Conservation (phyloP, 2,329 filamentous ascomycete species). For the Talaromyces amestolkiae region DNA sequence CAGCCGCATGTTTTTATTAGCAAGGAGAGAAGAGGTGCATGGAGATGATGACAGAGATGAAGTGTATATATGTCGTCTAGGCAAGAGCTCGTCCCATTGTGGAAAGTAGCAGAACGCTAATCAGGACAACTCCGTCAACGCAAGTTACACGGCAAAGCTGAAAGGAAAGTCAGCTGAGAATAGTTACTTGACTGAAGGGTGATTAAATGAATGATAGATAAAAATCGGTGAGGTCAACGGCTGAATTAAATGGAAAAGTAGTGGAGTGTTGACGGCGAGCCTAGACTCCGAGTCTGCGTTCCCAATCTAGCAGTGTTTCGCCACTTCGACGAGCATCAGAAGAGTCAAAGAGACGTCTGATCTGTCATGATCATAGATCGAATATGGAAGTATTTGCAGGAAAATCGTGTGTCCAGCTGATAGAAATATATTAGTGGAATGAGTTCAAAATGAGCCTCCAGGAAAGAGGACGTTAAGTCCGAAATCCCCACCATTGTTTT, state of each 20-base stretch:
- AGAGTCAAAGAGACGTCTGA: not conserved
- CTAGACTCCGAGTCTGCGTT: not conserved
- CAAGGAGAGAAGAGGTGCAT: not conserved
- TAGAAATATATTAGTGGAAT: not conserved
- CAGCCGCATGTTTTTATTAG: not conserved
- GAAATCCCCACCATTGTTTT: not conserved
- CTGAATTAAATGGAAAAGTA: not conserved
- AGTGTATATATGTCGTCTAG: not conserved
- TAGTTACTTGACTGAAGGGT: not conserved
- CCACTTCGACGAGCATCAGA: not conserved
- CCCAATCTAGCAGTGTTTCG: not conserved
- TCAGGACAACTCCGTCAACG: not conserved
- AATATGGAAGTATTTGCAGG: not conserved
- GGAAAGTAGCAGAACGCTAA: not conserved
- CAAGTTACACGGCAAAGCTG: not conserved
- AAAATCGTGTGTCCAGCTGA: not conserved
- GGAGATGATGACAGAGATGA: not conserved
- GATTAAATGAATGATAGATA: not conserved
- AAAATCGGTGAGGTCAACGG: not conserved
- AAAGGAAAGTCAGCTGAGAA: not conserved
- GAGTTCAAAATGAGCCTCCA: not conserved
- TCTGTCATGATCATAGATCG: not conserved
- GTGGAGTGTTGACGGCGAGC: not conserved
- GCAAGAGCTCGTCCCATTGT: not conserved
- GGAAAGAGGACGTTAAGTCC: not conserved